phyloP scores from a whole-genome alignment of 768 basidiomycete species.

The Coprinopsis strossmayeri region DNA sequence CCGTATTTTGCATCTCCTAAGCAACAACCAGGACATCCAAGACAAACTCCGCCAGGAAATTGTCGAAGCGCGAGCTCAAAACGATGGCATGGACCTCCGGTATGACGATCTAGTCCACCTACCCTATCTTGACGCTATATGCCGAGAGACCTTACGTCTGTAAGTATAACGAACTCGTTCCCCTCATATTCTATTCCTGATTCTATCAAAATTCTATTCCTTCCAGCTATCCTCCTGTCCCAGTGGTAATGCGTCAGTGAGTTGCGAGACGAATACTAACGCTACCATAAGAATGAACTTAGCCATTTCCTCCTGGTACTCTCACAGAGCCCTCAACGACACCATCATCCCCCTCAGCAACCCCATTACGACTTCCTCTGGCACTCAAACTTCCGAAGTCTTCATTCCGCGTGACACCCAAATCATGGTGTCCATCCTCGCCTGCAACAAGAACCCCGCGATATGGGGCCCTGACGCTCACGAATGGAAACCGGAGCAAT shows the following conservation, averaged over 20 bases:
- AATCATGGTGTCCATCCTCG: conserved; percentile 31
- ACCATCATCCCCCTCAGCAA: conserved; percentile 35
- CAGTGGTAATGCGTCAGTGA: conserved; percentile 3
- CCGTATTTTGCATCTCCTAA: conserved; percentile 26
- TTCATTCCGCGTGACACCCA: conserved; percentile 34
- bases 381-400: conserved; percentile 27
- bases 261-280: no score
- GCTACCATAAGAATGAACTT: no score
- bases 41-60: conserved; percentile 30
- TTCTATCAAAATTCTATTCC: no score
- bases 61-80: conserved; percentile 18
- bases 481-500: conserved; percentile 39
- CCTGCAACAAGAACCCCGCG: conserved; percentile 26
- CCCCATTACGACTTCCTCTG: conserved; percentile 32
- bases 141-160: conserved; percentile 33
- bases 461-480: conserved; percentile 36
- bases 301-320: background rate
- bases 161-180: no score
- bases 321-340: conserved; percentile 14
- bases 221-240: conserved; percentile 3
- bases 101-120: conserved; percentile 32
- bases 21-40: conserved; percentile 30
- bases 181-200: no score
- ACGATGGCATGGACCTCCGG: conserved; percentile 15
- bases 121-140: conserved; percentile 34